Conservation (phyloP, 441 rosid genomes). For the Adansonia grandidieri region DNA sequence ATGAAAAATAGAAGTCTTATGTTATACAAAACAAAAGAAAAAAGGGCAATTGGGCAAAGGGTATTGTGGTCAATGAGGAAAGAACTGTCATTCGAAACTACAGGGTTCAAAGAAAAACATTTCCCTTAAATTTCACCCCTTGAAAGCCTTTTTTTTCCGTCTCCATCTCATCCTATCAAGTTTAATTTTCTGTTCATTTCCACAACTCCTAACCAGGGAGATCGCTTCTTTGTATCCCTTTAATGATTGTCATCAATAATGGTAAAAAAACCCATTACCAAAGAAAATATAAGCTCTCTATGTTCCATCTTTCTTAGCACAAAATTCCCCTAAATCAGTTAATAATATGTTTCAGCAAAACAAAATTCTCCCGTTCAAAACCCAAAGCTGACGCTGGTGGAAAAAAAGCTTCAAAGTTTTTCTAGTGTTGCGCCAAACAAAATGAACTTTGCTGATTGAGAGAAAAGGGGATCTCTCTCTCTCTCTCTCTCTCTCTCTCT, state of each 20-base stretch:
- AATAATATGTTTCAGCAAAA: conserved; percentile 24
- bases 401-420: background rate
- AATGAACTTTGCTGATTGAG: background rate
- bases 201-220: background rate
- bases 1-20: background rate
- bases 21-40: background rate
- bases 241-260: background rate
- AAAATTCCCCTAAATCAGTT: conserved; percentile 15
- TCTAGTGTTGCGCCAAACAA: conserved; percentile 32
- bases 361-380: conserved; percentile 1
- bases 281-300: background rate
- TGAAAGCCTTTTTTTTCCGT: conserved; percentile 19
- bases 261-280: background rate
- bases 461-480: conserved; percentile 3
- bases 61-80: conserved; percentile 23
- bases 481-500: background rate
- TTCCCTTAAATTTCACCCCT: conserved; percentile 30
- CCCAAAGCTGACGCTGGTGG: background rate
- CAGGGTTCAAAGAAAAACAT: background rate
- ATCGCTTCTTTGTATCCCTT: conserved; percentile 5
- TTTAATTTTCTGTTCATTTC: background rate
- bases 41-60: conserved; percentile 15
- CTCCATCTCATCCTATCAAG: conserved; percentile 30
- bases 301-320: conserved; percentile 27
- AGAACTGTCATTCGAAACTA: conserved; percentile 40